Evolutionary conservation across 2,329 filamentous ascomycete genomes (phyloP).

Genomic region (Penicillium sp.): DNA sequence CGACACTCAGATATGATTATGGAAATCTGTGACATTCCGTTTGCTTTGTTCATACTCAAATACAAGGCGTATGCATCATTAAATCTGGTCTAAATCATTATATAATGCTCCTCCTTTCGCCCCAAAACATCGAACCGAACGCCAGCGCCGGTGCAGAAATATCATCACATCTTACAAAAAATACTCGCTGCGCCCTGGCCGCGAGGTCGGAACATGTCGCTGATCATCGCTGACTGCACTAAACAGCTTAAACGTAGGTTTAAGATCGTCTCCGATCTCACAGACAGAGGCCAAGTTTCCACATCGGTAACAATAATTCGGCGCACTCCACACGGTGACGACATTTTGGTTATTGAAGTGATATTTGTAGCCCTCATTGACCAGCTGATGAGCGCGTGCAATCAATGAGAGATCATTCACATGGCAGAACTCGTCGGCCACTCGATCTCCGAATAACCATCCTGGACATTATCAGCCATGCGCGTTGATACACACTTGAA

Average conservation of each 20-base stretch:
- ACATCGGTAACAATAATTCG: conserved; percentile 96
- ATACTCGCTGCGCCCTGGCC: conserved; percentile 50
- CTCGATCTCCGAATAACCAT: conserved; percentile 69
- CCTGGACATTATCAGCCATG: conserved; percentile 22
- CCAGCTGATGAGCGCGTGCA: conserved; percentile 70
- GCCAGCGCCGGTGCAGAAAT: conserved; percentile 37
- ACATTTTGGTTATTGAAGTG: conserved; percentile 95
- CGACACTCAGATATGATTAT: too few species aligned
- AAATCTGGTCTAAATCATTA: conserved; percentile 38
- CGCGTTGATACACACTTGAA: conserved; percentile 40
- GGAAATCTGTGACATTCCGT: not conserved
- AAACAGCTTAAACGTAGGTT: conserved; percentile 74
- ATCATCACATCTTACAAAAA: conserved; percentile 42
- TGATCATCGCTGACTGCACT: conserved; percentile 49
- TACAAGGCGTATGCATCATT: conserved; percentile 27
- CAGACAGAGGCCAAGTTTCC: conserved; percentile 90
- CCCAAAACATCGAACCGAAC: conserved; percentile 26
- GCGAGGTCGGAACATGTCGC: conserved; percentile 45
- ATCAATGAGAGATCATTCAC: conserved; percentile 72
- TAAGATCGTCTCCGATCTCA: conserved; percentile 79
- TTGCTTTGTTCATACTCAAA: not conserved
- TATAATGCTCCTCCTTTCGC: conserved; percentile 32
- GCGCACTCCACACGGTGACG: conserved; percentile 75
- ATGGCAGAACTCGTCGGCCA: conserved; percentile 74
- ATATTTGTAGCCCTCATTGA: conserved; percentile 82